Percentiles rank a stretch among this genome's conserved stretches.
Conservation (phyloP, 2,329 filamentous ascomycete genomes). For the Cladophialophora yegresii region DNA sequence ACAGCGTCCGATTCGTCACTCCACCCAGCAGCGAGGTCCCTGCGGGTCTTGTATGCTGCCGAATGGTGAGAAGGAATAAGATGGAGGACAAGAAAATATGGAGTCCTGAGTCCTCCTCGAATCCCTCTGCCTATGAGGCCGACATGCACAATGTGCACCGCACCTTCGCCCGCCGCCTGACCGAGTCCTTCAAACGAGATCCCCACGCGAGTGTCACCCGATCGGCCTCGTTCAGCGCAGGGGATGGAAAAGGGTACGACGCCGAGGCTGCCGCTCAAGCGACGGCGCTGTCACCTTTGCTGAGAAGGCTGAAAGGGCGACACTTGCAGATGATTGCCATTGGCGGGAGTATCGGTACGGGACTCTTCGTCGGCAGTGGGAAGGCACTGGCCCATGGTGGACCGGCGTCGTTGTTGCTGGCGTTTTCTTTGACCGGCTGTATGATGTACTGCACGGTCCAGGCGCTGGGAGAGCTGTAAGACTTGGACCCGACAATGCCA, state of each 20-base stretch:
- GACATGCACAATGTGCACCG: constrained; percentile 30
- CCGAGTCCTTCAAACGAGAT: constrained; percentile 40
- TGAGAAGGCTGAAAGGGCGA: constrained; percentile 38
- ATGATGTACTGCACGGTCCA: constrained; percentile 95
- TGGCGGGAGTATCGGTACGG: constrained; percentile 86
- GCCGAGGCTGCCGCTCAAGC: constrained; percentile 38
- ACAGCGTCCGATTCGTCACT: background rate
- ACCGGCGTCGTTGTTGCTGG: constrained; percentile 74
- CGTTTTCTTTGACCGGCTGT: constrained; percentile 74
- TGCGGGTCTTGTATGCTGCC: constrained; percentile 4
- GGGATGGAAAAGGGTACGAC: constrained; percentile 35
- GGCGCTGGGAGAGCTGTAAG: constrained; percentile 76
- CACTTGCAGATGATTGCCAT: constrained; percentile 62
- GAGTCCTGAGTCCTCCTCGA: constrained; percentile 32
- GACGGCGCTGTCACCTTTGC: constrained; percentile 38
- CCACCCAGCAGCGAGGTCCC: background rate
- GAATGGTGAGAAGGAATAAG: constrained; percentile 13
- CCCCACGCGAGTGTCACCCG: constrained; percentile 38
- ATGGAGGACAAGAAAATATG: constrained; percentile 35
- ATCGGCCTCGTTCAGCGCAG: constrained; percentile 31
- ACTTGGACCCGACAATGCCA: background rate
- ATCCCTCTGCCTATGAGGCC: constrained; percentile 31
- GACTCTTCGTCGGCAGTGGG: constrained; percentile 83
- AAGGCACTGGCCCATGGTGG: constrained; percentile 64
- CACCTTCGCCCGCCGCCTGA: constrained; percentile 33